Percentiles rank a stretch among this genome's conserved stretches.
phyloP scores from a whole-genome alignment of 2,329 filamentous ascomycete species.

The Cladosporium sp. region DNA sequence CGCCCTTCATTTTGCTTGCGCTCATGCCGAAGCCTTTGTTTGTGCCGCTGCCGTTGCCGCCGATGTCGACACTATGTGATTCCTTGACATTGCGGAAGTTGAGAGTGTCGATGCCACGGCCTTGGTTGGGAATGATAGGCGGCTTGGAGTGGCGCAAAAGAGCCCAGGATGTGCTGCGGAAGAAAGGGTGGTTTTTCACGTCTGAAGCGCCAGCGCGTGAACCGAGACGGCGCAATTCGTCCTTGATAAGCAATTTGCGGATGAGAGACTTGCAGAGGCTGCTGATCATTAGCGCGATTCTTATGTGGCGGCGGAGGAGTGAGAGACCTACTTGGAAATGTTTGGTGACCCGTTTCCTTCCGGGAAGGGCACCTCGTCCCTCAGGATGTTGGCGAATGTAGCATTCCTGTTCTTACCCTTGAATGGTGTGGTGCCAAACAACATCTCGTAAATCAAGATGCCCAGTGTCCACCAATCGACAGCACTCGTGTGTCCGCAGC shows the following conservation, averaged over 20 bases:
- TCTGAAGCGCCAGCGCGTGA: slow-evolving; percentile 94
- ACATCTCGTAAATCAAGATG: slow-evolving; percentile 97
- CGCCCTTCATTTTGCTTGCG: slow-evolving; percentile 59
- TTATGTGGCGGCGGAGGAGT: neutral
- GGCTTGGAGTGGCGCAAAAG: slow-evolving; percentile 96
- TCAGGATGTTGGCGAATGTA: slow-evolving; percentile 93
- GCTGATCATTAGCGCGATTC: neutral
- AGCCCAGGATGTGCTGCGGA: slow-evolving; percentile 93
- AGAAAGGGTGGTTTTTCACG: slow-evolving; percentile 94
- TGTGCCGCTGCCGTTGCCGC: slow-evolving; percentile 43
- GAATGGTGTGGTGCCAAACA: slow-evolving; percentile 97
- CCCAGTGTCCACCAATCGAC: slow-evolving; percentile 99
- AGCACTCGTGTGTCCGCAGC: slow-evolving; percentile 94
- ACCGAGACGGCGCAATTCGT: slow-evolving; percentile 87
- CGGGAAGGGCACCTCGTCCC: slow-evolving; percentile 93
- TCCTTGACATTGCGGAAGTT: slow-evolving; percentile 99
- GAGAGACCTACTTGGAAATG: slow-evolving; percentile 75
- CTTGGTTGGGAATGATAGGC: slow-evolving; percentile 89
- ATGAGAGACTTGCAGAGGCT: slow-evolving; percentile 96
- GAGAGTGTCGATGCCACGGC: slow-evolving; percentile 84
- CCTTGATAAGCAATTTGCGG: slow-evolving; percentile 94
- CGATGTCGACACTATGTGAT: slow-evolving; percentile 87
- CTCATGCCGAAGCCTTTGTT: slow-evolving; percentile 35
- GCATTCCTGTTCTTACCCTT: slow-evolving; percentile 99
- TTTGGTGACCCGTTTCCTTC: slow-evolving; percentile 79